These are phyloP conservation scores for Scleroderma citrinum DNA, from an alignment of 768 basidiomycete genomes.

Conservation along the genomic window DNA sequence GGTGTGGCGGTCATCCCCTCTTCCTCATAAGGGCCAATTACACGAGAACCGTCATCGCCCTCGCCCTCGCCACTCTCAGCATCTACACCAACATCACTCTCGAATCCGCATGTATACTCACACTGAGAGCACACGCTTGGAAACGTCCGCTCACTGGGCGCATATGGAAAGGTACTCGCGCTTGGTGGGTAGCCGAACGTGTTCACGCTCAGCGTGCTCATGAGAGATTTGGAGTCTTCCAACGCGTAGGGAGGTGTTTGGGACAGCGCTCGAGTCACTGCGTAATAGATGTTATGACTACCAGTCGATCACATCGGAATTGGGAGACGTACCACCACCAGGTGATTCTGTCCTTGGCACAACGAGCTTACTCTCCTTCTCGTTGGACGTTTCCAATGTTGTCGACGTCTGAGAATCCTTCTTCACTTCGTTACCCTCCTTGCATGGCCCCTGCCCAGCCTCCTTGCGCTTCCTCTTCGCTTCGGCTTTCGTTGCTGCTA, in stretches of 20 bases:
- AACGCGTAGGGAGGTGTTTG: constrained; percentile 14
- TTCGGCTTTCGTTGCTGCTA: constrained; percentile 3
- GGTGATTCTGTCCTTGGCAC: constrained; percentile 2
- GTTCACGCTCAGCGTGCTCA: constrained; percentile 24
- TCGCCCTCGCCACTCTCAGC: background rate
- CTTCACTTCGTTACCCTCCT: background rate
- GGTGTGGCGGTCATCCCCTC: constrained; percentile 12
- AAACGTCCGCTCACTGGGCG: background rate
- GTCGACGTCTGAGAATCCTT: background rate
- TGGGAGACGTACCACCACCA: constrained; percentile 17
- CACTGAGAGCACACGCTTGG: constrained; percentile 5
- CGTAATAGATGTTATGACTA: background rate
- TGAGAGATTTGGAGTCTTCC: constrained; percentile 19
- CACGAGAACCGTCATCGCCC: constrained; percentile 1
- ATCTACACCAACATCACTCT: background rate
- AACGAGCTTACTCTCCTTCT: background rate
- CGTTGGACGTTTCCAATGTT: background rate
- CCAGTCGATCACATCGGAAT: background rate
- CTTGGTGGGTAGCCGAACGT: constrained; percentile 21
- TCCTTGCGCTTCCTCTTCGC: background rate
- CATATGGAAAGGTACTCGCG: constrained; percentile 11
- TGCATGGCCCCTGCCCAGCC: background rate
- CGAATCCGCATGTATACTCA: background rate
- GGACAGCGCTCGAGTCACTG: constrained; percentile 12
- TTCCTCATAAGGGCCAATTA: too few species aligned